Evolutionary conservation across 169 alveolate genomes (phyloP).

Genomic region (Plasmodium chabaudi): DNA sequence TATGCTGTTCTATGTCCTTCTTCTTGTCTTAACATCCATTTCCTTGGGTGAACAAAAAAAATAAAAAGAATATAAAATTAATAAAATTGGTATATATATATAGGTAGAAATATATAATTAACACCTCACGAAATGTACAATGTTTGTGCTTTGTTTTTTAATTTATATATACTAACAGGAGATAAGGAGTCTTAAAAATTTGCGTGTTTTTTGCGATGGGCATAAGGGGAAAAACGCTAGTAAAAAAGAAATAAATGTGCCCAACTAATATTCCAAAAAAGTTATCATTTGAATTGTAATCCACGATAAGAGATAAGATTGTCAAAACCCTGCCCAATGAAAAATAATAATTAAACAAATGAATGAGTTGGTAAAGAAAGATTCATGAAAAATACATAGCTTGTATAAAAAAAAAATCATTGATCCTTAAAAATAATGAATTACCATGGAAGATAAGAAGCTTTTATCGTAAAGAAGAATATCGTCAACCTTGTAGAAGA

Average conservation of each 20-base stretch:
- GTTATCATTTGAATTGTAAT: slow-evolving; percentile 90
- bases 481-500: slow-evolving; percentile 90
- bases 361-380: too few relatives aligned
- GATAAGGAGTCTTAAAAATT: slow-evolving; percentile 89
- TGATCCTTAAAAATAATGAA: too few relatives aligned
- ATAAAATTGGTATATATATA: not conserved
- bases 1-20: not conserved
- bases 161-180: slow-evolving; percentile 78
- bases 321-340: slow-evolving; percentile 92
- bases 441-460: slow-evolving; percentile 93
- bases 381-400: too few relatives aligned
- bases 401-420: too few relatives aligned
- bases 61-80: not conserved
- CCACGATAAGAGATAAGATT: slow-evolving; percentile 87
- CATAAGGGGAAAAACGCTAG: slow-evolving; percentile 92
- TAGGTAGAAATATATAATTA: not conserved
- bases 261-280: slow-evolving; percentile 92
- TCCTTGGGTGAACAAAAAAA: slow-evolving; percentile 32
- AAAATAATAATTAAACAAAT: slow-evolving; percentile 85
- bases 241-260: slow-evolving; percentile 92
- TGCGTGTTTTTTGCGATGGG: slow-evolving; percentile 91
- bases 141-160: slow-evolving; percentile 39
- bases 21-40: slow-evolving; percentile 56
- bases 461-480: slow-evolving; percentile 90
- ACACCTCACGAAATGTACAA: slow-evolving; percentile 28